Conservation (phyloP, 2,329 filamentous ascomycete genomes). For the Fusarium mundagurra region DNA sequence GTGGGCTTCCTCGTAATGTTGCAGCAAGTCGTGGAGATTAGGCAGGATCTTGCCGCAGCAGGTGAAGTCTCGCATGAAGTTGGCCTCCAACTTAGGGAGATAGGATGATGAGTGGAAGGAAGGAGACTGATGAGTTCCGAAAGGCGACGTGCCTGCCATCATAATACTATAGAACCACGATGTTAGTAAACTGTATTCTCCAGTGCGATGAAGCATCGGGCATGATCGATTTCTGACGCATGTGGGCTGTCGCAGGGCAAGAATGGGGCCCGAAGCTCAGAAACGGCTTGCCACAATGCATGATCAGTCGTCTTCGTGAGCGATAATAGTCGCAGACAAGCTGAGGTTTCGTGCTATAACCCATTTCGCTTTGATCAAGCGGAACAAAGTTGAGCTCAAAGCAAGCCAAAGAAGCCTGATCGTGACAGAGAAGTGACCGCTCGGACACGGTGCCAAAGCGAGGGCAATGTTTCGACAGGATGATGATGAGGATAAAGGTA, state of each 20-base stretch:
- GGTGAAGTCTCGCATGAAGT: conserved; percentile 96
- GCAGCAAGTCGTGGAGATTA: conserved; percentile 91
- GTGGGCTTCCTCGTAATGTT: conserved; percentile 96
- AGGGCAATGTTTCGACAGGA: conserved; percentile 6
- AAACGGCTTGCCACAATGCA: conserved; percentile 38
- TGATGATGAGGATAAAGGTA: conserved; percentile 4
- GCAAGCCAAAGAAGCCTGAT: neutral
- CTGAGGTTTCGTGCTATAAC: neutral
- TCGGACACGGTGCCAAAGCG: conserved; percentile 1
- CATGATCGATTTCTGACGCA: conserved; percentile 22
- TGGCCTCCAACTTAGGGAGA: conserved; percentile 93
- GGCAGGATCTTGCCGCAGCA: conserved; percentile 92
- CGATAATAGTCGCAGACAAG: neutral
- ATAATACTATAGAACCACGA: conserved; percentile 72
- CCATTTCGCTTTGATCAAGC: neutral
- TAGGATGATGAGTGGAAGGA: conserved; percentile 98
- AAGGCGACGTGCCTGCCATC: conserved; percentile 97
- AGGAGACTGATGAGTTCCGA: conserved; percentile 82
- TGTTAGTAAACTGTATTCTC: conserved; percentile 36
- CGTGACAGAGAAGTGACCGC: neutral
- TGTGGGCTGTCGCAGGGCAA: conserved; percentile 24
- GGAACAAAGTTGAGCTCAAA: neutral
- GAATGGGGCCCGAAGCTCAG: conserved; percentile 30
- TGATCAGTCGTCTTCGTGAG: conserved; percentile 9
- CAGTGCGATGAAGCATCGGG: neutral